A percentile compares a stretch with the other conserved stretches of the same genome.
These are phyloP conservation scores for Calamus simplicifolius DNA, from an alignment of 176 grass and related monocot species.

Conservation along the genomic window DNA sequence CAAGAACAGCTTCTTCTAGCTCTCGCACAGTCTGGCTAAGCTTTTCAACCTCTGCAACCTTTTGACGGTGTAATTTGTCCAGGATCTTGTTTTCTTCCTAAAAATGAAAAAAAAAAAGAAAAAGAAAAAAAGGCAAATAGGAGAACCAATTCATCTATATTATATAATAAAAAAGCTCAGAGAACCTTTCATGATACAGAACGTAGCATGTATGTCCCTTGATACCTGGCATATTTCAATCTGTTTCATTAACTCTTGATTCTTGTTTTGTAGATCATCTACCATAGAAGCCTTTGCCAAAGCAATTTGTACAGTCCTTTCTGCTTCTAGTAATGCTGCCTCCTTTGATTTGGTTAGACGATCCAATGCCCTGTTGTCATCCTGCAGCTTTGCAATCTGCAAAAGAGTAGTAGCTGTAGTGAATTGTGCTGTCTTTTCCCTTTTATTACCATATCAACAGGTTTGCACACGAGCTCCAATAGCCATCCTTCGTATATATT, in stretches of 20 bases:
- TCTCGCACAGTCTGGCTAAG: constrained; percentile 89
- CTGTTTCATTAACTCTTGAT: constrained; percentile 98
- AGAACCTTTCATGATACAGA: neutral
- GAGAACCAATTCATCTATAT: neutral
- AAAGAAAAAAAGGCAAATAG: neutral
- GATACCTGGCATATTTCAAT: constrained; percentile 49
- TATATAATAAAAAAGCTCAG: no score
- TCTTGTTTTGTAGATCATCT: constrained; percentile 97
- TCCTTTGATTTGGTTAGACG: constrained; percentile 97
- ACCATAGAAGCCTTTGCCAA: constrained; percentile 95
- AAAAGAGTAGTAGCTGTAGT: constrained; percentile 13
- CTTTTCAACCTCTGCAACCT: constrained; percentile 95
- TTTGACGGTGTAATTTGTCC: constrained; percentile 86
- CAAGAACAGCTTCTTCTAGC: constrained; percentile 89
- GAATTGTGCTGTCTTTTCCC: constrained; percentile 15
- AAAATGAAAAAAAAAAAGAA: neutral
- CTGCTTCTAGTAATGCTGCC: constrained; percentile 83
- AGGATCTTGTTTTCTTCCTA: constrained; percentile 98
- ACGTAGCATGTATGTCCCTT: constrained; percentile 3
- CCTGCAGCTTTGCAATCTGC: constrained; percentile 88
- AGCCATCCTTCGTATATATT: no score
- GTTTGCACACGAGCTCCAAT: no score
- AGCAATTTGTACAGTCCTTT: constrained; percentile 23
- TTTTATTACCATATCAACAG: neutral
- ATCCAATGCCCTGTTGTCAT: constrained; percentile 92